Evolutionary conservation across 1,139 yeast species (phyloP).

Genomic region (Pichia sp.): DNA sequence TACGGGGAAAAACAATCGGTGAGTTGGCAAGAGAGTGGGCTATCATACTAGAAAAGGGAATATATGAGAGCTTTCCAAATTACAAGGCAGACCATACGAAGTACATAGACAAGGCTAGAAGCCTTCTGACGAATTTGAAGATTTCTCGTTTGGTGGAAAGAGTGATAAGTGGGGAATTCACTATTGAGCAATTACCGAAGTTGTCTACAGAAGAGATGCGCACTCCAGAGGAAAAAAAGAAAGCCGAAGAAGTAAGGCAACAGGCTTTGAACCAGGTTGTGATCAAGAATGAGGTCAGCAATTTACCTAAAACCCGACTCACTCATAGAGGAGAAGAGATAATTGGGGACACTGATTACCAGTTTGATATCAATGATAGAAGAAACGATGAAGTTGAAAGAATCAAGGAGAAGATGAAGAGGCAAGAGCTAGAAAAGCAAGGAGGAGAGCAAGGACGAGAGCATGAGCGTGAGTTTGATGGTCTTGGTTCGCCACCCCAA

Average conservation of each 20-base stretch:
- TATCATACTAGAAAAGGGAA: conserved; percentile 40
- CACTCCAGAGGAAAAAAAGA: conserved; percentile 66
- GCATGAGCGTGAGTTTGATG: neutral
- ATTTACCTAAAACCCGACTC: conserved; percentile 57
- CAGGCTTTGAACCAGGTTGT: conserved; percentile 64
- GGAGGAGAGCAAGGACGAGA: conserved; percentile 9
- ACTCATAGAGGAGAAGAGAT: conserved; percentile 87
- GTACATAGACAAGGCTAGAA: conserved; percentile 53
- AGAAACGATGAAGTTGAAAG: conserved; percentile 40
- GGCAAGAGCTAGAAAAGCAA: conserved; percentile 16
- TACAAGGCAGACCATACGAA: conserved; percentile 32
- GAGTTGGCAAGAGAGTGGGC: conserved; percentile 41
- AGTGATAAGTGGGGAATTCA: conserved; percentile 44
- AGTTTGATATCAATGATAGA: conserved; percentile 36
- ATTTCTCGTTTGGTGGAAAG: conserved; percentile 48
- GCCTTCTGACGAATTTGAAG: conserved; percentile 48
- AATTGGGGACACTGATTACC: conserved; percentile 49
- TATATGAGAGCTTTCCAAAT: conserved; percentile 30
- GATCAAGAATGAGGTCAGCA: conserved; percentile 42
- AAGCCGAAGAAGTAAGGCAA: conserved; percentile 68
- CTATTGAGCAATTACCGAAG: conserved; percentile 49
- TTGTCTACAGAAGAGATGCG: conserved; percentile 62
- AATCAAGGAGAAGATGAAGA: conserved; percentile 24
- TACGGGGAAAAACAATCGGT: conserved; percentile 27
- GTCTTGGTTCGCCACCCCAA: neutral